phyloP scores from a whole-genome alignment of 768 basidiomycete species.

The Gloeopeniophorella convolvens region DNA sequence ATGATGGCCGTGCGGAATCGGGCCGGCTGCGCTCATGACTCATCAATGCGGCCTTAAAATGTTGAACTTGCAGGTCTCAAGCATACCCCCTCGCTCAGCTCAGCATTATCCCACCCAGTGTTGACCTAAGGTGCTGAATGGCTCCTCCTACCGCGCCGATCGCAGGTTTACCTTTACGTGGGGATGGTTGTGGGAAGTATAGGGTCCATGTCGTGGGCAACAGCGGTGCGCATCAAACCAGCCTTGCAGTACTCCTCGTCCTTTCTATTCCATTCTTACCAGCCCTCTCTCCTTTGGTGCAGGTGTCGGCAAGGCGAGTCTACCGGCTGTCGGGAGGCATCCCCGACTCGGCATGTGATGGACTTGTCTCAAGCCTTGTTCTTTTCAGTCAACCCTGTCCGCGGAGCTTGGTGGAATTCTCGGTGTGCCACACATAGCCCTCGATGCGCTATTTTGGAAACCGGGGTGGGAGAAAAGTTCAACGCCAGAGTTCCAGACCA shows the following conservation, averaged over 20 bases:
- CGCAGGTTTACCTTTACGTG: slow-evolving; percentile 1
- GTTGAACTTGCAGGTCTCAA: no score
- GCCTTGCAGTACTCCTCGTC: not conserved
- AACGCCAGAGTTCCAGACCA: no score
- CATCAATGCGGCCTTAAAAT: no score
- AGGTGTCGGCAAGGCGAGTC: not conserved
- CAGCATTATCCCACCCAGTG: not conserved
- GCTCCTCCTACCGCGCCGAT: slow-evolving; percentile 11
- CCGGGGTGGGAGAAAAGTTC: no score
- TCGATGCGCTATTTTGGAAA: no score
- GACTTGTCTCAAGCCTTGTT: no score
- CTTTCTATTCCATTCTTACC: not conserved
- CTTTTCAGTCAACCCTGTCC: no score
- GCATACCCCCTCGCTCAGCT: not conserved
- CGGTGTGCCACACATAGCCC: no score
- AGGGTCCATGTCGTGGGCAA: no score
- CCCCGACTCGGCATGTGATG: slow-evolving; percentile 1
- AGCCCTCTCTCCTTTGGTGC: not conserved
- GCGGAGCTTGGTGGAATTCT: no score
- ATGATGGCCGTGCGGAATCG: no score
- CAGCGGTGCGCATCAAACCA: not conserved
- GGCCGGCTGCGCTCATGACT: no score
- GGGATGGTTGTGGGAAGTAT: slow-evolving; percentile 2
- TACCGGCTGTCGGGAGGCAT: not conserved
- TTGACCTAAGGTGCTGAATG: not conserved